These are phyloP conservation scores for Rhodotorula glutinis DNA, from an alignment of 1,284 basidiomycete species.

Conservation along the genomic window DNA sequence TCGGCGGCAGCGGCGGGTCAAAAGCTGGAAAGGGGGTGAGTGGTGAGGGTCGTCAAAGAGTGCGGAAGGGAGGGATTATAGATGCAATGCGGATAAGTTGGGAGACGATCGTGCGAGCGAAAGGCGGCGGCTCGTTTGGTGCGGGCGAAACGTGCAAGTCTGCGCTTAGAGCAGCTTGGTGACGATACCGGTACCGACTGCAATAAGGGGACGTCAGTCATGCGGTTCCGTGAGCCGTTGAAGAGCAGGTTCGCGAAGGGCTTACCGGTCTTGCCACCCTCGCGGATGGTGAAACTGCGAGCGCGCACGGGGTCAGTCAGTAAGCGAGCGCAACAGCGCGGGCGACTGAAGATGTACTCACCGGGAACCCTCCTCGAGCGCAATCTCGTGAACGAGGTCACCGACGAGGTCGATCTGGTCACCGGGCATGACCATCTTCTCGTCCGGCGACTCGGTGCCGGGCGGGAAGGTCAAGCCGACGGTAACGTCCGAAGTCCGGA, in stretches of 20 bases:
- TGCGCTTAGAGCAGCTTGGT: constrained; percentile 53
- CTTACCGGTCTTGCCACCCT: constrained; percentile 65
- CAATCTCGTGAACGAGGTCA: constrained; percentile 80
- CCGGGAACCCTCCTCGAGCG: constrained; percentile 77
- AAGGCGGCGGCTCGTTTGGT: not conserved
- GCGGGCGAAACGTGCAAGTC: no score
- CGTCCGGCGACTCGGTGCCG: constrained; percentile 62
- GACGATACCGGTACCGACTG: constrained; percentile 86
- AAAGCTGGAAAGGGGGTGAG: no score
- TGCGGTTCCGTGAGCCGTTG: not conserved
- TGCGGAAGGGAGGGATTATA: not conserved
- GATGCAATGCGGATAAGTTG: not conserved
- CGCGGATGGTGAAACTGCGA: constrained; percentile 88
- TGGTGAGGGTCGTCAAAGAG: not conserved
- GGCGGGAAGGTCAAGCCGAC: constrained; percentile 81
- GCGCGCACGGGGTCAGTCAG: not conserved
- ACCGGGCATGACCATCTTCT: constrained; percentile 87
- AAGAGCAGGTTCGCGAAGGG: not conserved
- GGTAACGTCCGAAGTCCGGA: constrained; percentile 94
- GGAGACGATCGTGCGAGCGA: not conserved
- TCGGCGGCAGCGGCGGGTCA: no score
- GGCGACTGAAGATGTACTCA: not conserved
- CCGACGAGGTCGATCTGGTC: constrained; percentile 95
- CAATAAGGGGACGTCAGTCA: not conserved
- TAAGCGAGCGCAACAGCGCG: not conserved